phyloP scores from a whole-genome alignment of 148 eudicot genomes.

The Chenopodium formosanum region DNA sequence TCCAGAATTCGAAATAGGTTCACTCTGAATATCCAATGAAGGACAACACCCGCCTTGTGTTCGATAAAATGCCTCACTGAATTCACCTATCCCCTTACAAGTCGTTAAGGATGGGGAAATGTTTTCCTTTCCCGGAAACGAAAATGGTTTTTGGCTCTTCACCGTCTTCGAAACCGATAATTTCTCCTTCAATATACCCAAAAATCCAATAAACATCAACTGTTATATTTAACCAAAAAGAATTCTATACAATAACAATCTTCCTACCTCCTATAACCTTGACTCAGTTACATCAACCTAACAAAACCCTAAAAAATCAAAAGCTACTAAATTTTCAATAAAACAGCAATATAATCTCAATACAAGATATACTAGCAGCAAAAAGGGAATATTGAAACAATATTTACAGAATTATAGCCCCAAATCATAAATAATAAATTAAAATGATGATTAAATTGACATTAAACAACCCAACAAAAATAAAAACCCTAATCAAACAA shows the following conservation, averaged over 20 bases:
- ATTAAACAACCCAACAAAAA: too few species aligned
- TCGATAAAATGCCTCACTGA: slow-evolving; percentile 17
- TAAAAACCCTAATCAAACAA: background rate
- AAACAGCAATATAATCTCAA: background rate
- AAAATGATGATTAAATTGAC: too few species aligned
- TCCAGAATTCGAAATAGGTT: background rate
- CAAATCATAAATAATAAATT: background rate
- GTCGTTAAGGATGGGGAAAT: background rate
- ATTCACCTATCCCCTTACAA: background rate
- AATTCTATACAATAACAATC: background rate
- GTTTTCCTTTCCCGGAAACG: slow-evolving; percentile 28
- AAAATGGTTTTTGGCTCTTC: slow-evolving; percentile 17
- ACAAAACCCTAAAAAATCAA: background rate
- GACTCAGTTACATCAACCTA: too few species aligned
- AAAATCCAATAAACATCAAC: background rate
- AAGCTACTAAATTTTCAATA: background rate
- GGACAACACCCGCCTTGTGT: slow-evolving; percentile 3
- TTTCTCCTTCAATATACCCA: slow-evolving; percentile 9
- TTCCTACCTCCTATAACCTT: background rate
- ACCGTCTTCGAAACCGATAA: background rate
- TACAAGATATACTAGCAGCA: background rate
- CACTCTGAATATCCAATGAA: background rate
- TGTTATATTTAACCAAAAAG: background rate
- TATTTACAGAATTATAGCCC: background rate
- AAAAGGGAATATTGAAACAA: background rate